These are phyloP conservation scores for Hymenoscyphus fructigenus DNA, from an alignment of 2,329 filamentous ascomycete genomes.

Conservation along the genomic window DNA sequence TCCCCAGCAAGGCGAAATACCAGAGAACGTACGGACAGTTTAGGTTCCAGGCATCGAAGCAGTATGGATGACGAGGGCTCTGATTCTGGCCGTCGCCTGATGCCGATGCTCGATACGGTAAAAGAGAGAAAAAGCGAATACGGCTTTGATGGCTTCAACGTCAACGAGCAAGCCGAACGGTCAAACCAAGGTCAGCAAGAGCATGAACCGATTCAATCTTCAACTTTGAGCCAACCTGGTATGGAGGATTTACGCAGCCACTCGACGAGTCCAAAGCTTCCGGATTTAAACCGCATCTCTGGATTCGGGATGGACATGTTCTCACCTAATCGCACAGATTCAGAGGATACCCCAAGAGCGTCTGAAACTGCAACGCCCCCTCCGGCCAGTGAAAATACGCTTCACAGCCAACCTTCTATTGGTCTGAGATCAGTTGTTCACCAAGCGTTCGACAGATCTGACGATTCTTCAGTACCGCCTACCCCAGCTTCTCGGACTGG, in stretches of 20 bases:
- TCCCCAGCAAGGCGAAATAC: slow-evolving; percentile 27
- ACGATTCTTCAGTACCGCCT: slow-evolving; percentile 51
- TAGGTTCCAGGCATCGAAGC: slow-evolving; percentile 17
- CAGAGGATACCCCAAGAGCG: background rate
- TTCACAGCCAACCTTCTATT: slow-evolving; percentile 53
- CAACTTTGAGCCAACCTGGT: slow-evolving; percentile 17
- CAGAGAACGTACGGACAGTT: slow-evolving; percentile 26
- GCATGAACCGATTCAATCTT: slow-evolving; percentile 9
- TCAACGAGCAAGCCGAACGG: slow-evolving; percentile 20
- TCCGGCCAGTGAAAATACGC: slow-evolving; percentile 24
- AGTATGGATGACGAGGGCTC: slow-evolving; percentile 38
- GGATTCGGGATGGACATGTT: slow-evolving; percentile 61
- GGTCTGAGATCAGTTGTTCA: slow-evolving; percentile 62
- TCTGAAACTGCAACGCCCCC: slow-evolving; percentile 11
- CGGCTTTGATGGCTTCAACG: slow-evolving; percentile 46
- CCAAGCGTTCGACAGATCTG: slow-evolving; percentile 60
- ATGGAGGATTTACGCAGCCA: slow-evolving; percentile 21
- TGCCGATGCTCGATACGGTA: slow-evolving; percentile 51
- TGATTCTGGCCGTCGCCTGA: slow-evolving; percentile 40
- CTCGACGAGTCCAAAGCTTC: slow-evolving; percentile 57
- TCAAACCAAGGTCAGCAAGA: background rate
- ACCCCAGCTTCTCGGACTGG: slow-evolving; percentile 49
- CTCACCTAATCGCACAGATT: slow-evolving; percentile 31
- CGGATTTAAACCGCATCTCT: slow-evolving; percentile 58
- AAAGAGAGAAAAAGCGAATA: slow-evolving; percentile 60